phyloP scores from a whole-genome alignment of 331 rosid genomes.

The Rhamnella rubrinervis region DNA sequence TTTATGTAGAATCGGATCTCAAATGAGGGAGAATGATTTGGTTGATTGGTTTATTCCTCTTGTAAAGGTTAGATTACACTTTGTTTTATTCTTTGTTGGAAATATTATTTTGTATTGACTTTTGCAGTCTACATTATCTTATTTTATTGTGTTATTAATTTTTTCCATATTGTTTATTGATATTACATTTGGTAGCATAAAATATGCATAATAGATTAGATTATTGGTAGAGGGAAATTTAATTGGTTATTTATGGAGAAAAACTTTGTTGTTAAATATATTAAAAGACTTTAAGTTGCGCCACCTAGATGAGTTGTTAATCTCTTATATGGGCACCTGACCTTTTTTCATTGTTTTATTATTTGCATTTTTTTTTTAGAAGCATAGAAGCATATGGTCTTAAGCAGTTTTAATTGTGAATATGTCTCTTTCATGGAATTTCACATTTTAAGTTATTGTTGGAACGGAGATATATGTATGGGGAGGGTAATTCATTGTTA shows the following conservation, averaged over 20 bases:
- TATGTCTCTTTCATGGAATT: not conserved
- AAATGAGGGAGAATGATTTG: constrained; percentile 88
- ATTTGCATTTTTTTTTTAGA: not conserved
- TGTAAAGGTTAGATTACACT: constrained; percentile 66
- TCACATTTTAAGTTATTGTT: not conserved
- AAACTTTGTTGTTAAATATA: too few species aligned
- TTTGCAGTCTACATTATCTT: not conserved
- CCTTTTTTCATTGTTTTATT: not conserved
- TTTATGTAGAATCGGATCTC: constrained; percentile 89
- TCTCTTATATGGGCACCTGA: not conserved
- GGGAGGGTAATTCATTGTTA: not conserved
- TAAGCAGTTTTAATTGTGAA: not conserved
- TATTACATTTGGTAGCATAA: not conserved
- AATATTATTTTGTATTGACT: not conserved
- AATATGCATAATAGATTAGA: not conserved
- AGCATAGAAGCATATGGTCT: not conserved
- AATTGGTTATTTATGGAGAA: too few species aligned
- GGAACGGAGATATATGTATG: not conserved
- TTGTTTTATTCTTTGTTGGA: constrained; percentile 8
- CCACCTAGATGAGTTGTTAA: too few species aligned
- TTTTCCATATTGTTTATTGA: not conserved
- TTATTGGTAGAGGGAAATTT: not conserved
- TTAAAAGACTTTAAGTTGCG: too few species aligned
- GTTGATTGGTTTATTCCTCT: constrained; percentile 85
- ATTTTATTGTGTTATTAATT: not conserved